Conservation (phyloP, 202 grass and related monocot species). For the Brachypodium distachyon region DNA sequence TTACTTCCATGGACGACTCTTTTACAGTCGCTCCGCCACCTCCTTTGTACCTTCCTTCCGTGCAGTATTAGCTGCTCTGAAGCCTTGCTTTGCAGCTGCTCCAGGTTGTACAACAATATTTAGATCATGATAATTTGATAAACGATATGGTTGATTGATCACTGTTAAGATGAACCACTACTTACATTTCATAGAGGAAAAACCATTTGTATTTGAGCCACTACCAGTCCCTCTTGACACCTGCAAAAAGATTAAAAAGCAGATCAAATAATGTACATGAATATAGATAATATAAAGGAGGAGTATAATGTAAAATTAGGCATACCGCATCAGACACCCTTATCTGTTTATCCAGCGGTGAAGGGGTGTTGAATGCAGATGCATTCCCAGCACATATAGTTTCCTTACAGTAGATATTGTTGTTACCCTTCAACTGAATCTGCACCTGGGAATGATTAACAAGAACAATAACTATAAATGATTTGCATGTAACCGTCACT, state of each 20-base stretch:
- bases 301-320: not conserved
- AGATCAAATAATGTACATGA: not conserved
- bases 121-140: conserved; percentile 18
- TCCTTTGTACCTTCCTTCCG: conserved; percentile 18
- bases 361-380: not conserved
- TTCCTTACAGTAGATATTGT: not conserved
- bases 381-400: conserved; percentile 31
- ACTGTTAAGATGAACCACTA: not conserved
- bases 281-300: not conserved
- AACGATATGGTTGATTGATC: not conserved
- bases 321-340: not conserved
- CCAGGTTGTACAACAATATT: conserved; percentile 1
- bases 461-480: not conserved
- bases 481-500: too few relatives aligned
- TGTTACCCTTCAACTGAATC: conserved; percentile 21
- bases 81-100: conserved; percentile 29
- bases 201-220: conserved; percentile 5
- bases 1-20: conserved; percentile 2
- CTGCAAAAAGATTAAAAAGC: conserved; percentile 21
- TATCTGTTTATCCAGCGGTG: not conserved
- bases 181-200: conserved; percentile 37
- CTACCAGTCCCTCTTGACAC: not conserved
- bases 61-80: not conserved
- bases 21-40: not conserved
- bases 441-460: not conserved